phyloP scores from a whole-genome alignment of 2,329 filamentous ascomycete genomes.

The Colletotrichum salicis region DNA sequence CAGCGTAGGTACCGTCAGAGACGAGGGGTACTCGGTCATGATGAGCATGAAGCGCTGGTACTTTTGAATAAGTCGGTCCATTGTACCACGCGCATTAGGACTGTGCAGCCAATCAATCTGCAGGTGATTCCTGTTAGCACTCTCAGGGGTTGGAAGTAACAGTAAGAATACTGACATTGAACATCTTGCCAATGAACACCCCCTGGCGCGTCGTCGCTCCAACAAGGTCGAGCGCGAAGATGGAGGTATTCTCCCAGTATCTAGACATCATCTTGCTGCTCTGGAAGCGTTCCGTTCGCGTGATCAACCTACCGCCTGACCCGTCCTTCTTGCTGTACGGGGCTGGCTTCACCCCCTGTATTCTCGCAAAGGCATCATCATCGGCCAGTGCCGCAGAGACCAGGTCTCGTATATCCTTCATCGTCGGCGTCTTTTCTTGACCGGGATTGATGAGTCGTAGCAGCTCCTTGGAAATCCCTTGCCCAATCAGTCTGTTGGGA shows the following conservation, averaged over 20 bases:
- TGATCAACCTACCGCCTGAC: not conserved
- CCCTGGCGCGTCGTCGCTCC: slow-evolving; percentile 75
- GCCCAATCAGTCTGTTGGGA: slow-evolving; percentile 67
- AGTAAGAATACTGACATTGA: slow-evolving; percentile 48
- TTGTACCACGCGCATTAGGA: slow-evolving; percentile 71
- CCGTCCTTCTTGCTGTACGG: slow-evolving; percentile 49
- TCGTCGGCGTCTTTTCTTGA: slow-evolving; percentile 49
- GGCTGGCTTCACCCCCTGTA: not conserved
- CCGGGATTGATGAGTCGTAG: slow-evolving; percentile 49
- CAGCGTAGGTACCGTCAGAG: slow-evolving; percentile 74
- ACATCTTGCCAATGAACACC: slow-evolving; percentile 78
- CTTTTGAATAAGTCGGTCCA: slow-evolving; percentile 71
- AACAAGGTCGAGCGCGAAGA: slow-evolving; percentile 72
- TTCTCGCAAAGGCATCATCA: slow-evolving; percentile 9
- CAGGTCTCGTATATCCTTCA: slow-evolving; percentile 61
- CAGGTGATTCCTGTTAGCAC: not conserved
- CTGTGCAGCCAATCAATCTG: slow-evolving; percentile 81
- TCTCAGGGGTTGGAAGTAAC: not conserved
- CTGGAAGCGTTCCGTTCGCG: slow-evolving; percentile 2
- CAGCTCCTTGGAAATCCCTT: slow-evolving; percentile 55
- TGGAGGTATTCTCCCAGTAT: slow-evolving; percentile 75
- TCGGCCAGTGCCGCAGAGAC: slow-evolving; percentile 60
- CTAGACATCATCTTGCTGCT: slow-evolving; percentile 75
- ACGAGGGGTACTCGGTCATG: slow-evolving; percentile 58
- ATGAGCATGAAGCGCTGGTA: slow-evolving; percentile 73